Evolutionary conservation across 2,329 filamentous ascomycete genomes (phyloP), one percentile per base, ranked within the genome.

Genomic region (Phoma sp.): DNA sequence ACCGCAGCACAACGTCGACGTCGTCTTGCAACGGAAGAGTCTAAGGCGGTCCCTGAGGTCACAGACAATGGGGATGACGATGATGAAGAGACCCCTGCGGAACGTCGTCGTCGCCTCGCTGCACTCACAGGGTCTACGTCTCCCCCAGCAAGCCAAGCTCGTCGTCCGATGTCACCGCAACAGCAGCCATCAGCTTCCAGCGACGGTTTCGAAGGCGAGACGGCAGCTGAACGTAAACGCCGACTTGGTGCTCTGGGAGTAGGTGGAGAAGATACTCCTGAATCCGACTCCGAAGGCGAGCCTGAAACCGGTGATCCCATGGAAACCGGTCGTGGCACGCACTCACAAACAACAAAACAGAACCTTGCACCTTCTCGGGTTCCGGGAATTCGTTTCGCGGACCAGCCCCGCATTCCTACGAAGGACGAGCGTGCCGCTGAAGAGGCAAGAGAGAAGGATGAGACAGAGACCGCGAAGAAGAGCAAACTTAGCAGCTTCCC

Each of bases 191-290:
- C 41, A 39, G 70, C 70, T 55, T 81, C 82, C 1, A 54, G 49
- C 4, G 36, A 38, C 15, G 58, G 55, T 3, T 63, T 69, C 13
- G 79, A 79, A 31, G 80, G 77, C 31, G 90, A 93, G 75, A 92
- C 89, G 0, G 87, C 89, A 0, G 90, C 90, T 0, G 91, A 94
- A 74, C 81, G 88, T 52, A 83, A 89, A 36, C 81, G 91, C 48
- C 84, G 91, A 64, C 86, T 92, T 65, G 89, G 89, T 1, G 91
- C 90, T 1, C 77, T 94, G 1, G 89, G 90, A 9, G 79, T 89
- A 22, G 63, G 64, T 22, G 58, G 64, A 12, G 66, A 70, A 22
- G 57, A 69, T 6, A 57, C 64, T 1, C 62, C 67, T 3, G 69
- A 69, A 21, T 71, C 69, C 0, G 71, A 73, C 9, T 70, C 65